Percentiles rank a stretch among this genome's conserved stretches.
Evolutionary conservation across 495 filamentous ascomycete species (phyloP).

Genomic region (Talaromyces thailandensis): DNA sequence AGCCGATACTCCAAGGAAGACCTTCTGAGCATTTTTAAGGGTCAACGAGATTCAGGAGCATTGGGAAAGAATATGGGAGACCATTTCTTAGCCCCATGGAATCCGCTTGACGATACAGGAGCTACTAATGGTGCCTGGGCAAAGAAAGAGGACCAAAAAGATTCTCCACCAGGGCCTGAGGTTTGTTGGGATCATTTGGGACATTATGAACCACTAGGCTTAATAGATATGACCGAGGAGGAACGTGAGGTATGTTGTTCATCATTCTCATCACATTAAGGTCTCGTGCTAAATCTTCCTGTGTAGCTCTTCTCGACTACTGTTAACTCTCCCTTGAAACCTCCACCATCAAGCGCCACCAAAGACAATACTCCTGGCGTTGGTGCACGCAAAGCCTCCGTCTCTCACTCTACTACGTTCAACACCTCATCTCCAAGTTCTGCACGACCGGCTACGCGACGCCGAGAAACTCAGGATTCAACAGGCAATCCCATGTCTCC

Average conservation of each 20-base stretch:
- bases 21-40: slow-evolving; percentile 65
- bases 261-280: slow-evolving; percentile 4
- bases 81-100: slow-evolving; percentile 68
- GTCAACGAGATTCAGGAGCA: slow-evolving; percentile 45
- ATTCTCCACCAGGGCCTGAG: slow-evolving; percentile 57
- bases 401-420: slow-evolving; percentile 51
- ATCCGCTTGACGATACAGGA: slow-evolving; percentile 58
- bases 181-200: slow-evolving; percentile 86
- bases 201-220: slow-evolving; percentile 57
- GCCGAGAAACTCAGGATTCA: slow-evolving; percentile 82
- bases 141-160: slow-evolving; percentile 59
- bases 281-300: slow-evolving; percentile 13
- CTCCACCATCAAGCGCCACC: slow-evolving; percentile 57
- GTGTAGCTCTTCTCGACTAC: slow-evolving; percentile 65
- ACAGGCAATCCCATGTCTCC: slow-evolving; percentile 50
- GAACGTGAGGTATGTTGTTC: slow-evolving; percentile 65
- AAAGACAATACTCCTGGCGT: slow-evolving; percentile 58
- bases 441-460: slow-evolving; percentile 60
- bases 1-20: slow-evolving; percentile 76
- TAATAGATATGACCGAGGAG: slow-evolving; percentile 69
- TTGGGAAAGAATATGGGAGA: slow-evolving; percentile 56
- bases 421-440: slow-evolving; percentile 50
- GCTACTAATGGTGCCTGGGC: slow-evolving; percentile 62
- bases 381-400: slow-evolving; percentile 64
- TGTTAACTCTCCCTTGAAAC: slow-evolving; percentile 89